These are phyloP conservation scores for Cercospora janseana DNA, from an alignment of 2,329 filamentous ascomycete species.

Conservation along the genomic window DNA sequence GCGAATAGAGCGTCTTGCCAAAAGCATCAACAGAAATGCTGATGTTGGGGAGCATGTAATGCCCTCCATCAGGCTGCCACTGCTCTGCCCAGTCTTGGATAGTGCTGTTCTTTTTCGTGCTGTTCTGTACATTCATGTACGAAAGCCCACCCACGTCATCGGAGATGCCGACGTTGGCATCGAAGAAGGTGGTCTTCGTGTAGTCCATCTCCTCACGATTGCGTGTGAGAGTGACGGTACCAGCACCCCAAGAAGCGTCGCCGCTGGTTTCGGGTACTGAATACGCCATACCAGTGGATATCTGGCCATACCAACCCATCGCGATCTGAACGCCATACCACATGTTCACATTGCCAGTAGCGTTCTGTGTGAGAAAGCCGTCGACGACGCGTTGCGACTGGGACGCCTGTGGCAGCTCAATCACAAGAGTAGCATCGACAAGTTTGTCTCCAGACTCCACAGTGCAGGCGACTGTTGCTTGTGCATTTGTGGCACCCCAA, in stretches of 20 bases:
- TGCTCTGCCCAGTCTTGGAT: conserved; percentile 14
- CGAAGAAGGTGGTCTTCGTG: conserved; percentile 6
- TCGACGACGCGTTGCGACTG: not conserved
- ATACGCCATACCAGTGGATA: conserved; percentile 9
- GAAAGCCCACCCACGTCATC: conserved; percentile 8
- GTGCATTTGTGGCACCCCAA: conserved; percentile 13
- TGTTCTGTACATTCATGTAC: conserved; percentile 1
- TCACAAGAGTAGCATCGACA: not conserved
- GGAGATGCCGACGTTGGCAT: not conserved
- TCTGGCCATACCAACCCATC: conserved; percentile 2
- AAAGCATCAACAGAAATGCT: conserved; percentile 13
- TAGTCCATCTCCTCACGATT: conserved; percentile 3
- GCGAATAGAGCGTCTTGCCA: conserved; percentile 16
- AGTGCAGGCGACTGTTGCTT: conserved; percentile 2
- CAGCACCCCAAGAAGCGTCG: not conserved
- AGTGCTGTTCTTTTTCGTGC: not conserved
- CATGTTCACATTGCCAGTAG: not conserved
- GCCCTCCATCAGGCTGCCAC: not conserved
- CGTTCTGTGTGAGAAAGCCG: conserved; percentile 2
- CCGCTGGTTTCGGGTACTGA: not conserved
- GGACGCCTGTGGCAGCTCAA: not conserved
- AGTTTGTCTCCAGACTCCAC: not conserved
- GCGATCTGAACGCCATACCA: conserved; percentile 10
- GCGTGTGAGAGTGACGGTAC: not conserved
- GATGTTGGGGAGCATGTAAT: conserved; percentile 11